Evolutionary conservation across 139 green algal species (phyloP), one percentile per base, ranked within the genome.

Genomic region (Haematococcus sp.): DNA sequence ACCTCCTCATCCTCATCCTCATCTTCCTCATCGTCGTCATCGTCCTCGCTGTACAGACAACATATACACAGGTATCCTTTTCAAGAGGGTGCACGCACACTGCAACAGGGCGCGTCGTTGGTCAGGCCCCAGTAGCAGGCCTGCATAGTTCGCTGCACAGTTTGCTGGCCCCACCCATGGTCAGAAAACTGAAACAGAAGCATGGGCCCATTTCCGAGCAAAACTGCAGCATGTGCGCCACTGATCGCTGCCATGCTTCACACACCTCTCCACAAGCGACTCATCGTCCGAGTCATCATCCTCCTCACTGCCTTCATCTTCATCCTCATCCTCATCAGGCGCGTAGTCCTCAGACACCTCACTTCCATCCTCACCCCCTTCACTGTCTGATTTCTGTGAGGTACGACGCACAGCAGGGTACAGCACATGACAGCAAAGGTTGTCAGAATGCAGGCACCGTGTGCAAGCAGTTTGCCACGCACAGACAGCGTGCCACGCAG

Each of bases 321-420:
- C 91, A 4, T 90, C 86, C 27, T 81, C 86, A 7, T 83, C 80
- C 22, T 74, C 78, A n/a, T 73, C 68, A 0, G 86, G 83, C 31
- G 82, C 44, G 72, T 93, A 93, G 68, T 90, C 91, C 60, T 94
- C 92, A 49, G 86, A 87, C 46, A 79, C 74, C 56, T 87, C 64
- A 23, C 64, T 71, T 2, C 32, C 82, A 23, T 90, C 92, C 17
- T 86, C 90, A 33, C 95, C 91, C 0, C 88, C 91, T 16, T 92
- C 91, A 28, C 69, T 83, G 54, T 96, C 93, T 27, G 67, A 88
- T 67, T 88, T 77, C 75, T 86, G 70, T 67, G 31, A 75, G 43
- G 31, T 5, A 52, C 9, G 7, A 46, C 51, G 25, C 23, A 51
- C 19, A 63, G n/a, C 67, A 58, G 30, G 9, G 4, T 71, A 66